Conservation (phyloP, 2,329 filamentous ascomycete species). For the Pseudocercospora pini-densiflorae region DNA sequence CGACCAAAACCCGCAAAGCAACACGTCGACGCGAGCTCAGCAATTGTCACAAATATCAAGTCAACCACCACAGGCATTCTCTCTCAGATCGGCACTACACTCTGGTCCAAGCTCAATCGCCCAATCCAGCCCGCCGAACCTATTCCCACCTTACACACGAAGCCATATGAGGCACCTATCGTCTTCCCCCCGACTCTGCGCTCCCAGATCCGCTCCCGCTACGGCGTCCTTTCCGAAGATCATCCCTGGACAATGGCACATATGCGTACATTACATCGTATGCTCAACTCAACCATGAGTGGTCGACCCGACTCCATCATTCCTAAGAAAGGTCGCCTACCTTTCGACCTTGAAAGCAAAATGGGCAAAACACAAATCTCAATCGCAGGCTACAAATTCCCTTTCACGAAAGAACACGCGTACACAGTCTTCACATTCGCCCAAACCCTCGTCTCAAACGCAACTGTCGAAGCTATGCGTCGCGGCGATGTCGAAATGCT, state of each 20-base stretch:
- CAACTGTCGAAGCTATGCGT: slow-evolving; percentile 30
- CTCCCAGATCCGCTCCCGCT: slow-evolving; percentile 38
- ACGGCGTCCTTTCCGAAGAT: slow-evolving; percentile 38
- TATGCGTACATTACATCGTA: slow-evolving; percentile 43
- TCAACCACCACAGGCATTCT: slow-evolving; percentile 26
- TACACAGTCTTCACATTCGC: slow-evolving; percentile 39
- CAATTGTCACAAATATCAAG: not conserved
- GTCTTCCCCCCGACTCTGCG: slow-evolving; percentile 28
- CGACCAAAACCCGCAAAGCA: not conserved
- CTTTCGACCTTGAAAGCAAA: slow-evolving; percentile 24
- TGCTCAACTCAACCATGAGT: slow-evolving; percentile 39
- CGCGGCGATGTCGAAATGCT: slow-evolving; percentile 37
- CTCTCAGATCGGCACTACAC: slow-evolving; percentile 30
- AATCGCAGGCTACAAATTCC: slow-evolving; percentile 29
- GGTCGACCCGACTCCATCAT: slow-evolving; percentile 36
- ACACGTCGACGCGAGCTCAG: not conserved
- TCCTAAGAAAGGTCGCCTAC: slow-evolving; percentile 32
- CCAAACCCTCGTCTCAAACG: slow-evolving; percentile 33
- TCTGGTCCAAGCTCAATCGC: slow-evolving; percentile 38
- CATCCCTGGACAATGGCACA: slow-evolving; percentile 43
- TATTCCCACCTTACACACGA: slow-evolving; percentile 15
- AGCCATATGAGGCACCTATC: slow-evolving; percentile 9
- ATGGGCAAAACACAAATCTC: slow-evolving; percentile 23
- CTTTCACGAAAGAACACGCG: slow-evolving; percentile 34
- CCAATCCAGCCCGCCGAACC: slow-evolving; percentile 28